phyloP scores from a whole-genome alignment of 2,329 filamentous ascomycete genomes.

The Pseudocercospora fuligena region DNA sequence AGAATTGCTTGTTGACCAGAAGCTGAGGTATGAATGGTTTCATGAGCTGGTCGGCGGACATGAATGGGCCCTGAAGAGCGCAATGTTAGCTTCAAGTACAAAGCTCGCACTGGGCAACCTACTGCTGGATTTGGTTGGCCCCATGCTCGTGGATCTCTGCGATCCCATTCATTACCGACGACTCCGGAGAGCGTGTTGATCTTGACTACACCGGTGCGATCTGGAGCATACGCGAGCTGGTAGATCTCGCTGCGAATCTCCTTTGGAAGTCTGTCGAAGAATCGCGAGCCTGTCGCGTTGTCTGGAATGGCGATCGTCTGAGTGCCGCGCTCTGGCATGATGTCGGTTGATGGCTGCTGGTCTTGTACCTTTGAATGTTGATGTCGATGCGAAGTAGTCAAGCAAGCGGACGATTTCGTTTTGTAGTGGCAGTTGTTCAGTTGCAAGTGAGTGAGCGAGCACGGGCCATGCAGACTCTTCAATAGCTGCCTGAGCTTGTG shows the following conservation, averaged over 20 bases:
- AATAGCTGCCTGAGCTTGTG: no score
- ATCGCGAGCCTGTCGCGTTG: background rate
- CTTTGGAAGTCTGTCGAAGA: background rate
- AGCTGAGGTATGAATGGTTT: background rate
- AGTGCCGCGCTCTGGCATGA: background rate
- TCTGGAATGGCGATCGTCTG: background rate
- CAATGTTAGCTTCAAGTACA: no score
- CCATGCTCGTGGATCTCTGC: background rate
- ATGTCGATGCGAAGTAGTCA: no score
- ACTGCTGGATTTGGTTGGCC: background rate
- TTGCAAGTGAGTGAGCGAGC: no score
- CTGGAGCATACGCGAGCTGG: background rate
- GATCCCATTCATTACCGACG: background rate
- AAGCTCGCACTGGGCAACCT: background rate
- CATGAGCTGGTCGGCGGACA: background rate
- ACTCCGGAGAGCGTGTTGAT: background rate
- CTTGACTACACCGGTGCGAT: background rate
- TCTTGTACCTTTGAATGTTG: no score
- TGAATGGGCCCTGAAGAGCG: background rate
- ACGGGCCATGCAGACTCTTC: no score
- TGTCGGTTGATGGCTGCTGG: background rate
- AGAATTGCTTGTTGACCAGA: background rate
- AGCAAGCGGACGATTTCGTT: no score
- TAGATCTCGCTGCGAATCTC: background rate
- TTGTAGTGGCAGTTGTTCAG: no score